These are phyloP conservation scores for Fraxinus nigra DNA, from an alignment of 305 asterid genomes.

Conservation along the genomic window DNA sequence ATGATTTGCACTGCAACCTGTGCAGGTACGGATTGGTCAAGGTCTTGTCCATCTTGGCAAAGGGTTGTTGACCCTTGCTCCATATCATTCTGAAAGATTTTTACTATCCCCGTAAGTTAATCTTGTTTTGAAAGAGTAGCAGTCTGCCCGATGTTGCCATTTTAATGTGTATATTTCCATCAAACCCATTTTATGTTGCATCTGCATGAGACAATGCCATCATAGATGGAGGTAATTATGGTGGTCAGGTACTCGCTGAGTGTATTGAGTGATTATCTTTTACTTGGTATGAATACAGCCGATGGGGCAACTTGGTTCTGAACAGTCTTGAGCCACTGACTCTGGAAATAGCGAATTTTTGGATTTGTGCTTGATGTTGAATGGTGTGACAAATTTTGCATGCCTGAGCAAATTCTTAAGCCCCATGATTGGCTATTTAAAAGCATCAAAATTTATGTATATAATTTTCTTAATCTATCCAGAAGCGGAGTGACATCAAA, in stretches of 20 bases:
- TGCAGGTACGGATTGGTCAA: conserved; percentile 95
- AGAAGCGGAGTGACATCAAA: background rate
- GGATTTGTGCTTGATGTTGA: background rate
- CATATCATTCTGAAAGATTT: conserved; percentile 85
- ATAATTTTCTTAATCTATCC: background rate
- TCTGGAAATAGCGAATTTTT: background rate
- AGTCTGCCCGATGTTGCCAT: background rate
- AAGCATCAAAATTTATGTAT: background rate
- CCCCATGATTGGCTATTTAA: background rate
- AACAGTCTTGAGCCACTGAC: background rate
- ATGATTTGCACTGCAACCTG: conserved; percentile 1
- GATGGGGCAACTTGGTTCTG: background rate
- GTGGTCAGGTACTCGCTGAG: background rate
- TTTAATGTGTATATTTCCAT: conserved; percentile 2
- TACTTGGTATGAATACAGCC: background rate
- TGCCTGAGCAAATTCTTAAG: background rate
- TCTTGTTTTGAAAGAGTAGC: background rate
- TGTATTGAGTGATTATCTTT: background rate
- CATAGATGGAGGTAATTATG: background rate
- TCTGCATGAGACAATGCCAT: background rate
- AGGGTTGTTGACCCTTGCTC: conserved; percentile 86
- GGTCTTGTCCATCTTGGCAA: conserved; percentile 94
- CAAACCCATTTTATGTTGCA: conserved; percentile 2
- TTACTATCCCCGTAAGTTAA: conserved; percentile 78
- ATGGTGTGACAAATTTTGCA: background rate